phyloP scores from a whole-genome alignment of 2,329 filamentous ascomycete species.

The Bipolaris oryzae region DNA sequence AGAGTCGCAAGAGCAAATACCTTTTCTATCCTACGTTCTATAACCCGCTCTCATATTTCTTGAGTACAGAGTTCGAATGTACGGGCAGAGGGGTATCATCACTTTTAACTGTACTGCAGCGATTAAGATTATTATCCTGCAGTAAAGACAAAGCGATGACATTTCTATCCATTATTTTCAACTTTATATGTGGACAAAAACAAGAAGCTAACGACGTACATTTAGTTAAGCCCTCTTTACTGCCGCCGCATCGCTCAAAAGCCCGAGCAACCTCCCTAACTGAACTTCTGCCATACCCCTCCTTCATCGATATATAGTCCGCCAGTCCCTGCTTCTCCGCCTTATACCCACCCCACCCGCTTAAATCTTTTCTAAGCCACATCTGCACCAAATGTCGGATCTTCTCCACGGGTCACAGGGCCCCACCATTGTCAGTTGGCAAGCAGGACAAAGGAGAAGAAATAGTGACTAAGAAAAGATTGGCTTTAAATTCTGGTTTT shows the following conservation, averaged over 20 bases:
- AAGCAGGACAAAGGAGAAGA: neutral
- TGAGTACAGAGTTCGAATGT: neutral
- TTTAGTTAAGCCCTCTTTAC: neutral
- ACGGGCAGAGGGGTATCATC: neutral
- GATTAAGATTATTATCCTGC: neutral
- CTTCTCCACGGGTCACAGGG: neutral
- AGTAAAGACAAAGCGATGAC: neutral
- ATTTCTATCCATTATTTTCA: neutral
- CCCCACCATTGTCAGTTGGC: neutral
- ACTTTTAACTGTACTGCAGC: neutral
- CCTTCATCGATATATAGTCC: neutral
- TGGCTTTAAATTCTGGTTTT: neutral
- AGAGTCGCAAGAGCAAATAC: constrained; percentile 6
- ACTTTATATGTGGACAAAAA: neutral
- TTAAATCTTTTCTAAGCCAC: neutral
- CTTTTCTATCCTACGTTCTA: neutral
- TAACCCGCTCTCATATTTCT: neutral
- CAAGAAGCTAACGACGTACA: neutral
- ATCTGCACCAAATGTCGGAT: neutral
- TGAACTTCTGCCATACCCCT: too few species aligned
- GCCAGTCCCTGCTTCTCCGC: neutral
- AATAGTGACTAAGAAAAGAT: neutral
- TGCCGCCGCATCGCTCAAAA: neutral
- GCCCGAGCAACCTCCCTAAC: neutral
- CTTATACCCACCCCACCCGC: neutral